A percentile compares a stretch with the other conserved stretches of the same genome.
Evolutionary conservation across 2,329 filamentous ascomycete genomes (phyloP).

Genomic region (Talaromyces sp.): DNA sequence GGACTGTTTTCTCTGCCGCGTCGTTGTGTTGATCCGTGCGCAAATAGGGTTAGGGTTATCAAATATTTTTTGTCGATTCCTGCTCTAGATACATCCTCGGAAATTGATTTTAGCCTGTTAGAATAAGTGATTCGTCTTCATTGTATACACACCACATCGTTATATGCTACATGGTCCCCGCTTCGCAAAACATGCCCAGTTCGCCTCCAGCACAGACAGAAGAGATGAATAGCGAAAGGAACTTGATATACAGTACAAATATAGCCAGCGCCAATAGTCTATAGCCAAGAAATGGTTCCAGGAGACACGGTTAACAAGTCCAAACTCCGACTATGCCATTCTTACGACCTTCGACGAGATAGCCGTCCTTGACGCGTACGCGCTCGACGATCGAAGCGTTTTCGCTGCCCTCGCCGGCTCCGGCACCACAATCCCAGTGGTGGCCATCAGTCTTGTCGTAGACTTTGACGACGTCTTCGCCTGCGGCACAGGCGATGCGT

Average conservation of each 20-base stretch:
- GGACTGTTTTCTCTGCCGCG: conserved; percentile 15
- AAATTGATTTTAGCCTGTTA: neutral
- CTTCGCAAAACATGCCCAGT: neutral
- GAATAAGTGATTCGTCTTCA: conserved; percentile 7
- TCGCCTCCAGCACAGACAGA: conserved; percentile 5
- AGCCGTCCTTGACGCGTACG: conserved; percentile 89
- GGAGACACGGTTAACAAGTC: conserved; percentile 58
- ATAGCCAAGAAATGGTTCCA: neutral
- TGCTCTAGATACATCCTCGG: neutral
- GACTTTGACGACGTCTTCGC: conserved; percentile 92
- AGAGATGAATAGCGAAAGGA: neutral
- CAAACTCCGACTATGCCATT: conserved; percentile 89
- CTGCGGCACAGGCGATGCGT: conserved; percentile 83
- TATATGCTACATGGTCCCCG: conserved; percentile 5
- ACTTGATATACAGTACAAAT: conserved; percentile 7
- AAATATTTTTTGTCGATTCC: neutral
- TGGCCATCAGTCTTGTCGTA: conserved; percentile 96
- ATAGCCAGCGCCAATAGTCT: neutral
- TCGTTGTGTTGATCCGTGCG: conserved; percentile 8
- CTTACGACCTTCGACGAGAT: conserved; percentile 82
- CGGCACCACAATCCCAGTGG: conserved; percentile 95
- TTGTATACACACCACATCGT: neutral
- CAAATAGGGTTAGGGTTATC: neutral
- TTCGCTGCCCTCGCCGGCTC: conserved; percentile 63
- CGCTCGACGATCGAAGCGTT: conserved; percentile 70